Conservation (phyloP, 75 land plant genomes). For the Pinus albicaulis region DNA sequence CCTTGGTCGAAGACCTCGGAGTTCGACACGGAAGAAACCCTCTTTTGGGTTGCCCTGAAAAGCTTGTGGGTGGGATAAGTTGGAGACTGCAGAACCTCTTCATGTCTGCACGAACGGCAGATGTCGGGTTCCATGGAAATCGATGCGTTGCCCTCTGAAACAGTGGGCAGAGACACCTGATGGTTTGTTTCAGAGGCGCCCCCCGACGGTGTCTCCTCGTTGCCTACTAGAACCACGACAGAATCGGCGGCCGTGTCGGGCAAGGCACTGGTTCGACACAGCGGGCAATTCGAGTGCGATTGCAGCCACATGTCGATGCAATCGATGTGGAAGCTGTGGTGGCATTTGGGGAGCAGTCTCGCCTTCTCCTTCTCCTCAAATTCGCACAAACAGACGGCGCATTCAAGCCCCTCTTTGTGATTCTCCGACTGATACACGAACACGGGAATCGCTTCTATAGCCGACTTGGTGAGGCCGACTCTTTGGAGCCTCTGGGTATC, state of each 20-base stretch:
- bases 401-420: constrained; percentile 23
- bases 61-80: not conserved
- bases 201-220: not conserved
- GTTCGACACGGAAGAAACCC: not conserved
- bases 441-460: not conserved
- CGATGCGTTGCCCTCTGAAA: too few relatives aligned
- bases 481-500: not conserved
- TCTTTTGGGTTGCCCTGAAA: not conserved
- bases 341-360: constrained; percentile 36
- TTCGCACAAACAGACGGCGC: constrained; percentile 62
- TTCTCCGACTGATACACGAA: not conserved
- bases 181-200: not conserved
- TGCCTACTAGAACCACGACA: not conserved
- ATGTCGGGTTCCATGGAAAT: too few relatives aligned
- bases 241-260: not conserved
- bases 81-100: not conserved
- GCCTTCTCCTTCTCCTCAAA: constrained; percentile 41
- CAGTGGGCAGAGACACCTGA: not conserved
- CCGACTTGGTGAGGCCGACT: not conserved
- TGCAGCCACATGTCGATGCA: constrained; percentile 63
- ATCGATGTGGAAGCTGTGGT: constrained; percentile 38
- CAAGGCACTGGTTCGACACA: constrained; percentile 29
- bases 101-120: not conserved
- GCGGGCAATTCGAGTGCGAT: constrained; percentile 48
- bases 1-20: not conserved